Conservation (phyloP, 495 filamentous ascomycete genomes). For the Tuber brumale region DNA sequence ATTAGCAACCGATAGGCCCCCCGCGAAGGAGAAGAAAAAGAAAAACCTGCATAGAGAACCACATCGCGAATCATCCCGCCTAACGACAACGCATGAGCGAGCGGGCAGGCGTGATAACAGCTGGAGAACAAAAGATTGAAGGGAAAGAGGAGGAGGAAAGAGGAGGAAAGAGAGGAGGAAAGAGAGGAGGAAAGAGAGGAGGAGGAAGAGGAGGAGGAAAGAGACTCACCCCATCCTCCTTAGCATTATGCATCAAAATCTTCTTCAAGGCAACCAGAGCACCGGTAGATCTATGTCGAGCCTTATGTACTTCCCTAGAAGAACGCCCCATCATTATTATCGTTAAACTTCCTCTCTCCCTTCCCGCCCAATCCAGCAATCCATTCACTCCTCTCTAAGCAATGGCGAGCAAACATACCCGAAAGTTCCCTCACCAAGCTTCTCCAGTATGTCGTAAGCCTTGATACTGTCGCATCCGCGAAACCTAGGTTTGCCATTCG, state of each 20-base stretch:
- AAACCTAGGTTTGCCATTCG: slow-evolving; percentile 52
- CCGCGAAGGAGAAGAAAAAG: slow-evolving; percentile 4
- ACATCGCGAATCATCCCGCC: background rate
- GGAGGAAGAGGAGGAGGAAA: background rate
- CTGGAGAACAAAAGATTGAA: background rate
- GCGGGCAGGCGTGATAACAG: background rate
- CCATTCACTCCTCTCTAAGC: slow-evolving; percentile 4
- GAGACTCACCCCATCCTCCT: slow-evolving; percentile 65
- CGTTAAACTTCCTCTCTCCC: background rate
- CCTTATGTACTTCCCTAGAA: slow-evolving; percentile 84
- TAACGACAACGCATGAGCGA: background rate
- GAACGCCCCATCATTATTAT: slow-evolving; percentile 3
- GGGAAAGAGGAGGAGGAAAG: background rate
- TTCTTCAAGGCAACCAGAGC: slow-evolving; percentile 85
- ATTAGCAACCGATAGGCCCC: slow-evolving; percentile 20
- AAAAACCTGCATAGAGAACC: slow-evolving; percentile 7
- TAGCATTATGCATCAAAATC: slow-evolving; percentile 81
- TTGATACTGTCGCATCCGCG: slow-evolving; percentile 77
- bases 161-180: slow-evolving; percentile 14
- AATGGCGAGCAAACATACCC: slow-evolving; percentile 51
- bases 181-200: slow-evolving; percentile 12
- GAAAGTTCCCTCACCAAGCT: slow-evolving; percentile 96
- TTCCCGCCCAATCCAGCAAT: slow-evolving; percentile 6
- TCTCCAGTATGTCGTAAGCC: slow-evolving; percentile 80
- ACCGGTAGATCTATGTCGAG: slow-evolving; percentile 65